These are phyloP conservation scores for Neurospora tetrasperma DNA, from an alignment of 495 filamentous ascomycete species.

Conservation along the genomic window DNA sequence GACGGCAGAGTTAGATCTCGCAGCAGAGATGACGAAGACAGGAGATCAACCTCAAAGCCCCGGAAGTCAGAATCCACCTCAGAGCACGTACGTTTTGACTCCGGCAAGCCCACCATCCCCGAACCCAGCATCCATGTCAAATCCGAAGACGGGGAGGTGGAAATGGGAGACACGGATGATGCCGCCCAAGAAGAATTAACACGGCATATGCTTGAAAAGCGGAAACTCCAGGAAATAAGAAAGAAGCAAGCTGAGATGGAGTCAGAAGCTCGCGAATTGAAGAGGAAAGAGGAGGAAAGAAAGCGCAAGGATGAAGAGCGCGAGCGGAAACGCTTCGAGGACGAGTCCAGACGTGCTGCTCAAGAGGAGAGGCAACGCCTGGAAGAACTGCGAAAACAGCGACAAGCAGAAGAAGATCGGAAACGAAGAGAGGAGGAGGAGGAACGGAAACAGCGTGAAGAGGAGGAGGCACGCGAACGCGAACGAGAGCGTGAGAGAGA, in stretches of 20 bases:
- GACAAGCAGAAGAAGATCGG: conserved; percentile 22
- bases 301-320: conserved; percentile 20
- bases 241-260: conserved; percentile 27
- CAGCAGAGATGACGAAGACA: conserved; percentile 29
- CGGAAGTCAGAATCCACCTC: conserved; percentile 22
- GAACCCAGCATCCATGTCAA: conserved; percentile 40
- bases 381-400: conserved; percentile 31
- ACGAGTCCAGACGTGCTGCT: conserved; percentile 1
- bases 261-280: conserved; percentile 21
- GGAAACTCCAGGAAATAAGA: conserved; percentile 41
- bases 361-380: conserved; percentile 26
- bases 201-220: conserved; percentile 32
- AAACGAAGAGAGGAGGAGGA: conserved; percentile 40
- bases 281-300: conserved; percentile 26
- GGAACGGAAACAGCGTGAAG: conserved; percentile 18
- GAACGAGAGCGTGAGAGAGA: conserved; percentile 22
- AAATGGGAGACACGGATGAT: conserved; percentile 35
- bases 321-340: conserved; percentile 20
- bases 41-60: conserved; percentile 25
- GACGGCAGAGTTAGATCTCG: conserved; percentile 14
- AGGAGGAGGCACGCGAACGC: conserved; percentile 30
- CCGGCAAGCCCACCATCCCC: conserved; percentile 24
- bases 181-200: conserved; percentile 13
- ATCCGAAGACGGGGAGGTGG: conserved; percentile 36
- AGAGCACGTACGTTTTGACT: conserved; percentile 28